Evolutionary conservation across 164 flowering plant species (phyloP).

Genomic region (Vitis amurensis): DNA sequence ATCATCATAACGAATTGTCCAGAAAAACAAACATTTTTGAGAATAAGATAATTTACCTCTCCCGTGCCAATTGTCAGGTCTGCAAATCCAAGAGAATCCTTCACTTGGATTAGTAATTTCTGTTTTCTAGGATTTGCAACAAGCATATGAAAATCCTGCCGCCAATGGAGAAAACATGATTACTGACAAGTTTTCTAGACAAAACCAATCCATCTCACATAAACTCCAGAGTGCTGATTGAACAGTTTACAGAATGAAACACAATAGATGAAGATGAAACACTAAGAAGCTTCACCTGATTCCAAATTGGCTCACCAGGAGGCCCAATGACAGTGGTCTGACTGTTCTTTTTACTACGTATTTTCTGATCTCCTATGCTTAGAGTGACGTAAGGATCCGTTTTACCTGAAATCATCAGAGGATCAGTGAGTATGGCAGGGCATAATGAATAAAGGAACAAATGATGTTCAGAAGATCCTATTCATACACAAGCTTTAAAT

Average conservation of each 20-base stretch:
- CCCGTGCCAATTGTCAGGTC: constrained; percentile 74
- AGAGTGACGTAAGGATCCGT: constrained; percentile 93
- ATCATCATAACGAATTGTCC: neutral
- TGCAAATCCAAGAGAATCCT: constrained; percentile 77
- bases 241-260: too few relatives aligned
- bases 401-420: constrained; percentile 55
- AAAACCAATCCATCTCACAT: neutral
- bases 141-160: constrained; percentile 91
- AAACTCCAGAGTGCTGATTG: neutral
- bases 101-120: constrained; percentile 68
- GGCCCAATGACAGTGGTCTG: constrained; percentile 95
- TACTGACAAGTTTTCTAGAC: constrained; percentile 13
- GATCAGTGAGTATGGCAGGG: neutral
- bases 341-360: constrained; percentile 94
- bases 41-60: constrained; percentile 54
- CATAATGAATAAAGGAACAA: neutral
- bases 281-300: constrained; percentile 61
- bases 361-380: constrained; percentile 79
- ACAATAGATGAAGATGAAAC: neutral
- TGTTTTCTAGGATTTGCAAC: constrained; percentile 80
- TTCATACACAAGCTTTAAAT: neutral
- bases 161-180: constrained; percentile 15
- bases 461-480: neutral
- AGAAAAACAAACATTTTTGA: too few relatives aligned
- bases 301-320: constrained; percentile 98